phyloP scores from a whole-genome alignment of 768 basidiomycete species.

The Lentinula detonsa region DNA sequence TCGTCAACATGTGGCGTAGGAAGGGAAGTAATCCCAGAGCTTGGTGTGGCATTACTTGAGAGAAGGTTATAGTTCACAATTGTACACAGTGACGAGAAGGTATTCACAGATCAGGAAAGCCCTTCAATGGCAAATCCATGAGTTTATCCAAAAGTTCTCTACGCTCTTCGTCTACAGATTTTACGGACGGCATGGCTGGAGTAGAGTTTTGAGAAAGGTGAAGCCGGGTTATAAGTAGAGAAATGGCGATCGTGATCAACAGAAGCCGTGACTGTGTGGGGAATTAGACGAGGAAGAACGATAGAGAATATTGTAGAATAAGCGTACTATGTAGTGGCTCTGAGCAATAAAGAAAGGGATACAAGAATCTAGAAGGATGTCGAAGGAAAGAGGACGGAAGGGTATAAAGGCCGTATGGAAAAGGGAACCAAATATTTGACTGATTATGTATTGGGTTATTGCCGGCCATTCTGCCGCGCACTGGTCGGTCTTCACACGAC shows the following conservation, averaged over 20 bases:
- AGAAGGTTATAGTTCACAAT: conserved; percentile 9
- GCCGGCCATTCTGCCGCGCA: not conserved
- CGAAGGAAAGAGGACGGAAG: not conserved
- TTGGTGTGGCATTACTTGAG: conserved; percentile 25
- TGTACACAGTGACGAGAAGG: conserved; percentile 2
- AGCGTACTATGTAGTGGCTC: not conserved
- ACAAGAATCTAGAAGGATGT: conserved; percentile 4
- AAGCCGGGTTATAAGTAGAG: not conserved
- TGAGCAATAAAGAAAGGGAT: not conserved
- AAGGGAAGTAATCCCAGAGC: conserved; percentile 24
- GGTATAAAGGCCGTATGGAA: not conserved
- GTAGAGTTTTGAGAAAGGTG: not conserved
- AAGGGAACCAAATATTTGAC: conserved; percentile 20
- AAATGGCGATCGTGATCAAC: conserved; percentile 1
- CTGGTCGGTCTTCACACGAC: not conserved
- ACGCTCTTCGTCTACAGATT: conserved; percentile 1
- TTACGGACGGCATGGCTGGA: not conserved
- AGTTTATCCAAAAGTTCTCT: conserved; percentile 14
- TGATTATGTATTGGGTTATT: conserved; percentile 13
- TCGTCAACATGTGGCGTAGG: conserved; percentile 20
- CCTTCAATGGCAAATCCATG: conserved; percentile 13
- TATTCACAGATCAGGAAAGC: conserved; percentile 16
- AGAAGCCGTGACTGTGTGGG: not conserved
- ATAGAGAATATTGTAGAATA: not conserved
- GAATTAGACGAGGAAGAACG: not conserved